Conservation (phyloP, 1,284 basidiomycete genomes). For the Tilletia caries region DNA sequence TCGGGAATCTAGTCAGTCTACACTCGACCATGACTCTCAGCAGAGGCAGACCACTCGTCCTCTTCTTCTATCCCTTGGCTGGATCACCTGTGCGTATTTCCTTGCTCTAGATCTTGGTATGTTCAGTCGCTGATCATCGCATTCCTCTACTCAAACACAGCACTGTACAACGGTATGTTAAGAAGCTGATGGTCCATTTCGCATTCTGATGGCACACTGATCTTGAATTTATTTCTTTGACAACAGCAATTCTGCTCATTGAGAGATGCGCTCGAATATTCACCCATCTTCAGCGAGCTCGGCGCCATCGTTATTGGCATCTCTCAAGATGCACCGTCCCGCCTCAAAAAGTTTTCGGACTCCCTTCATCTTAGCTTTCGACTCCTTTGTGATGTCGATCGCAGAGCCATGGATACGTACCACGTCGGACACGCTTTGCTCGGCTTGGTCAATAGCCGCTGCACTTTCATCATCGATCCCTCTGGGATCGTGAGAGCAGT, state of each 20-base stretch:
- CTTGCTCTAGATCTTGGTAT: constrained; percentile 29
- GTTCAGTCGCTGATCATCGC: too few species aligned
- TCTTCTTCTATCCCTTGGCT: constrained; percentile 47
- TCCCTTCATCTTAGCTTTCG: constrained; percentile 35
- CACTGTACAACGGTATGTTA: background rate
- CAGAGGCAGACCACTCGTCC: constrained; percentile 38
- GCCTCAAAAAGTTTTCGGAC: constrained; percentile 34
- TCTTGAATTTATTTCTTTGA: background rate
- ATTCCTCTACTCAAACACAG: too few species aligned
- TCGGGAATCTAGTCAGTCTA: constrained; percentile 32
- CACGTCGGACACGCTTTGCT: constrained; percentile 30
- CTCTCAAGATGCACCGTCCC: constrained; percentile 32
- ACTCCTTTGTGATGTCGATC: constrained; percentile 33
- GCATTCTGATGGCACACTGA: too few species aligned
- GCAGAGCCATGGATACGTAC: constrained; percentile 32
- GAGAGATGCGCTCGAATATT: constrained; percentile 35
- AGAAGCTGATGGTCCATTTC: too few species aligned
- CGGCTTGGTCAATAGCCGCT: constrained; percentile 34
- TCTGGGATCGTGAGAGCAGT: constrained; percentile 38
- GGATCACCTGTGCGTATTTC: too few species aligned
- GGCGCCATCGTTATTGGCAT: constrained; percentile 47
- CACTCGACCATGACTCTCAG: constrained; percentile 41
- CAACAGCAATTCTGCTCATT: constrained; percentile 37
- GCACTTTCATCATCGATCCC: constrained; percentile 45
- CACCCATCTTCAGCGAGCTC: constrained; percentile 41